Evolutionary conservation across 1,284 basidiomycete species (phyloP).

Genomic region (Flammula alnicola): DNA sequence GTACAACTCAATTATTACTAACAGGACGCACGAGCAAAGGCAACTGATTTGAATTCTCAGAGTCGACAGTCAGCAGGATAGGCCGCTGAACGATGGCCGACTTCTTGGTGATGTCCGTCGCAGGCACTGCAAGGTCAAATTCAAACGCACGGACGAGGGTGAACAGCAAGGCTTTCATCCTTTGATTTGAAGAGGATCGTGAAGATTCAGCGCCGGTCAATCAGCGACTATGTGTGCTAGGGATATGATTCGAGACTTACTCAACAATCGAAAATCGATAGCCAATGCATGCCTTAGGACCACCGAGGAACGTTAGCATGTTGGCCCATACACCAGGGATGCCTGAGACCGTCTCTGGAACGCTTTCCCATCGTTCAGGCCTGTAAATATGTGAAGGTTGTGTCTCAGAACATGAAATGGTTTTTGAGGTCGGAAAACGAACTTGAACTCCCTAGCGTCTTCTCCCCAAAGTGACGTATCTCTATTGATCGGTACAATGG

Average conservation of each 20-base stretch:
- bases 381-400: constrained; percentile 29
- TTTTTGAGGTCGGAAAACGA: constrained; percentile 12
- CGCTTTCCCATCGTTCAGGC: constrained; percentile 61
- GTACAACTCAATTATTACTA: too few species aligned
- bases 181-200: constrained; percentile 21
- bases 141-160: constrained; percentile 59
- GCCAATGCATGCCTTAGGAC: constrained; percentile 65
- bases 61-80: constrained; percentile 38
- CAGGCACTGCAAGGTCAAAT: constrained; percentile 56
- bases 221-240: neutral
- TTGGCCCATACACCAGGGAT: constrained; percentile 65
- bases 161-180: constrained; percentile 64
- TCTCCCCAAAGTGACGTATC: constrained; percentile 56
- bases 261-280: constrained; percentile 73
- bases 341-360: constrained; percentile 44
- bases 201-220: too few species aligned
- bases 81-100: constrained; percentile 43
- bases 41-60: constrained; percentile 31
- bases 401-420: neutral
- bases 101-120: constrained; percentile 43
- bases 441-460: constrained; percentile 57
- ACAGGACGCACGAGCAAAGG: constrained; percentile 36
- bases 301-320: constrained; percentile 61
- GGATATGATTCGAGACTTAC: constrained; percentile 35
- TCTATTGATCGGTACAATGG: constrained; percentile 50